Evolutionary conservation across 345 rosid genomes (phyloP).

Genomic region (Litchi chinensis): DNA sequence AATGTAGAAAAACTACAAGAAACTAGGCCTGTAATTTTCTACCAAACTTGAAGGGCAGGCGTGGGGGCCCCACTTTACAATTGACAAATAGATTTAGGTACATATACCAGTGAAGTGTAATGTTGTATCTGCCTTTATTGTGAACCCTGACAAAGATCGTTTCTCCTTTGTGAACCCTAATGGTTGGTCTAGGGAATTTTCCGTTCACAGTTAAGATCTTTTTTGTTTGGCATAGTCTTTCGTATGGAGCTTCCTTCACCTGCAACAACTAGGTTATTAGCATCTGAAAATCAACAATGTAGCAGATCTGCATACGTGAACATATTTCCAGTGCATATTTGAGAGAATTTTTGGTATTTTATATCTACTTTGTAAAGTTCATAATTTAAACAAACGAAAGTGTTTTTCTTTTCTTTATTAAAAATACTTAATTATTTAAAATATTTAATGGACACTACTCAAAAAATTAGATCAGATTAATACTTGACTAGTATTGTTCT

Average conservation of each 20-base stretch:
- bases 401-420: too few relatives aligned
- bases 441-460: neutral
- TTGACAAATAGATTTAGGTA: neutral
- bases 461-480: neutral
- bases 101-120: slow-evolving; percentile 42
- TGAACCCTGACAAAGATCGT: slow-evolving; percentile 31
- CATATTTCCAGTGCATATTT: neutral
- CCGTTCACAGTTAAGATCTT: slow-evolving; percentile 37
- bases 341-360: neutral
- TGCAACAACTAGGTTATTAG: neutral
- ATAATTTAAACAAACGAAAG: too few relatives aligned
- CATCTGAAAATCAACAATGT: neutral
- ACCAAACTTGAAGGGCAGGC: neutral
- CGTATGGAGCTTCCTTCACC: slow-evolving; percentile 34
- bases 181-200: slow-evolving; percentile 37
- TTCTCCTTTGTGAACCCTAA: slow-evolving; percentile 30
- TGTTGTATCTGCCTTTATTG: slow-evolving; percentile 27
- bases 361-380: neutral
- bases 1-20: too few relatives aligned
- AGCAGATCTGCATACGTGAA: neutral
- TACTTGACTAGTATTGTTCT: neutral
- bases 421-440: too few relatives aligned
- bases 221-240: slow-evolving; percentile 38
- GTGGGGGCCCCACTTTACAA: neutral
- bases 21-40: neutral